Evolutionary conservation across 768 basidiomycete species (phyloP).

Genomic region (Leccinum disarticulatum): DNA sequence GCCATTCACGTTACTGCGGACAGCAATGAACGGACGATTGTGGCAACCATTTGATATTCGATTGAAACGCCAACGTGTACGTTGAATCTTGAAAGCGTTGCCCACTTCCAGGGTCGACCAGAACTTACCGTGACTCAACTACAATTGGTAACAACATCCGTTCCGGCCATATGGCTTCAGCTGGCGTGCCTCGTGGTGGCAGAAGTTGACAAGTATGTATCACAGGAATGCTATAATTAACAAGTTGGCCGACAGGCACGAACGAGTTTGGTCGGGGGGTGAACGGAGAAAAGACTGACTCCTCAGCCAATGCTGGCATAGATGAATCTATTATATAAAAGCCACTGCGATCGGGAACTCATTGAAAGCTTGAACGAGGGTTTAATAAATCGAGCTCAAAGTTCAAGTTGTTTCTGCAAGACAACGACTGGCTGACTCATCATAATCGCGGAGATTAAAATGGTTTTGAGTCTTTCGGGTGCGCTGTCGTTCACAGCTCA

Average conservation of each 20-base stretch:
- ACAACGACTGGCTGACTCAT: conserved; percentile 9
- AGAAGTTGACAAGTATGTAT: background rate
- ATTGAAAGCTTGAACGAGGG: background rate
- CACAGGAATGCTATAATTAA: background rate
- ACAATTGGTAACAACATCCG: background rate
- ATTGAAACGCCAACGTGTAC: background rate
- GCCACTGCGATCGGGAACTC: background rate
- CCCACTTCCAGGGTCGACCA: background rate
- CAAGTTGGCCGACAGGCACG: background rate
- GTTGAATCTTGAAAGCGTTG: background rate
- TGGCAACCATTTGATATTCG: background rate
- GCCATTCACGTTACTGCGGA: background rate
- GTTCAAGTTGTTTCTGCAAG: too few species aligned
- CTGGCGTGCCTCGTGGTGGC: conserved; percentile 7
- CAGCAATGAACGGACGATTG: background rate
- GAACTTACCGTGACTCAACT: background rate
- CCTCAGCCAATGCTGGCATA: background rate
- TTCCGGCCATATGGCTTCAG: background rate
- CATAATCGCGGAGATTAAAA: conserved; percentile 26
- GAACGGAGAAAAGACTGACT: background rate
- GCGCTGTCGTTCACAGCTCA: conserved; percentile 1
- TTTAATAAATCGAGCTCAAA: background rate
- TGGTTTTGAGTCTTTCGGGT: conserved; percentile 1
- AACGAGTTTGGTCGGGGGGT: background rate
- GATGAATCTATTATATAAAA: background rate